Evolutionary conservation across 2,329 filamentous ascomycete genomes (phyloP), one percentile per base, ranked within the genome.

Genomic region (Aotearoamyces nothofagi): DNA sequence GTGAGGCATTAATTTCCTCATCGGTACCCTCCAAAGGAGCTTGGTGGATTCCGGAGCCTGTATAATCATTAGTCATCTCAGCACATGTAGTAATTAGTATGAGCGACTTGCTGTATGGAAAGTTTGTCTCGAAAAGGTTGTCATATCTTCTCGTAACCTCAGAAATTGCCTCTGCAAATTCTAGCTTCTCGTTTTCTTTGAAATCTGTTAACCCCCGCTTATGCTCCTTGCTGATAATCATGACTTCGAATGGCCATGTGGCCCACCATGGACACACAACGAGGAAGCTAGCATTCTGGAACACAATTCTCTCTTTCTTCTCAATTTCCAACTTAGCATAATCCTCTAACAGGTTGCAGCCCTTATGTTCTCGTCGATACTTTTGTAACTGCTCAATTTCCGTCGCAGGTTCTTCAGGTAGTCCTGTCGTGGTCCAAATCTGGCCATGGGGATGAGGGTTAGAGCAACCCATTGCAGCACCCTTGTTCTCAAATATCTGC

Each of bases 401-500:
- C 23, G 78, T 68, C 2, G 66, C 69, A 0, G 83, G 83, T 54
- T 98, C 90, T 50, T 96, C 86, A 0, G 90, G 90, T 41, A 94
- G 59, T 5, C 75, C 78, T 13, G 82, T 93, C 0, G 86, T 92
- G 2, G 83, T 90, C 90, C 90, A 98, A 37, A 94, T 66, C 53
- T 98, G 90, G 34, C 90, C 87, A 56, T 98, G 90, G 1, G 90
- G 90, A 52, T 98, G 90, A 1, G 90, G 90, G 52, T 98, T 98
- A 2, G 87, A 96, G 61, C 90, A 98, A 29, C 90, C 90, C 90
- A 98, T 98, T 8, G 87, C 83, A 1, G 80, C 74, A 29, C 90
- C 90, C 57, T 98, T 98, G 62, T 98, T 98, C 58, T 98, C 90
- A 38, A 98, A 98, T 39, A 98, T 96, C 51, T 98, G 90, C 86